Evolutionary conservation across 306 rosid species (phyloP), one percentile per base, ranked within the genome.

Genomic region (Gleditsia sinensis): DNA sequence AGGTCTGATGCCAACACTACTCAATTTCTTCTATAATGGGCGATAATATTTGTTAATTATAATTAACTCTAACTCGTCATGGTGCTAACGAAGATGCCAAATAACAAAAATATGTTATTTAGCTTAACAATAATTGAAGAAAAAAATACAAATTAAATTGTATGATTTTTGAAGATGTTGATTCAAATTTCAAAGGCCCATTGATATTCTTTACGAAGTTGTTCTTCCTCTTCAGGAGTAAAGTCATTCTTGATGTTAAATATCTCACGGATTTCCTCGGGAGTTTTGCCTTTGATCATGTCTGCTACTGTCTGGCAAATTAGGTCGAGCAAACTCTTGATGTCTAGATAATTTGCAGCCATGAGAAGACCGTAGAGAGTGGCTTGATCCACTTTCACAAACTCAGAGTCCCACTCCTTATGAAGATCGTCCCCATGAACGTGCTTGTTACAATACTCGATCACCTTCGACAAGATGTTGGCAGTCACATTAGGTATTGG

Each of bases 231-330:
- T 30, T 58, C 84, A 2, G 76, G 74, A 53, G 82, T 75, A 23
- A 67, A 81, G 58, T 78, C 86, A 43, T 81, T 78, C 71, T 34
- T 60, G 71, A 84, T 78, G 37, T 78, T 57, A 59, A 84, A 74
- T 0, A 17, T 43, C 64, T 9, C 5, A 33, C 86, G 69, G 13
- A 78, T 53, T 33, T 84, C 71, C 33, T 78, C 86, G 0, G 67
- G 71, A 3, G 48, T 50, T 39, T 70, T 65, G 0, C 74, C 82
- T 69, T 51, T 78, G 8, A 81, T 81, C 77, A 66, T 78, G 6
- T 57, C 37, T 2, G 40, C 64, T 12, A 75, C 79, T 0, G 75
- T 37, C 46, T 78, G 67, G 61, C 86, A 84, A 20, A 71, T 43
- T 1, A 78, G 75, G 48, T 84, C 86, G 33, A 78, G 54, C 12